Evolutionary conservation across 345 rosid species (phyloP), one percentile per base, ranked within the genome.

Genomic region (Citrus hindsii): DNA sequence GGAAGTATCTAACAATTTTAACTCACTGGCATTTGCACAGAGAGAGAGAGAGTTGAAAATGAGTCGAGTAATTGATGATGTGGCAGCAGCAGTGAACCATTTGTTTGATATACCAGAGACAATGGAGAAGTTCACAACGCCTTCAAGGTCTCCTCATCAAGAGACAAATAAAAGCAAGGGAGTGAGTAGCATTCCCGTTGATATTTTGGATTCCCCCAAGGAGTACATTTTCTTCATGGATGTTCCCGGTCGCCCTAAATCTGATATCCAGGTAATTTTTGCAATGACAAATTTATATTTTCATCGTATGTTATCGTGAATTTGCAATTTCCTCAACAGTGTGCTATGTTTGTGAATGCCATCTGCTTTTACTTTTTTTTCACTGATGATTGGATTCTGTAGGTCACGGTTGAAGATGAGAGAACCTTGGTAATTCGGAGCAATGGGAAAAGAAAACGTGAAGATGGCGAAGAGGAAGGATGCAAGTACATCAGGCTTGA

Each of bases 401-500:
- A 91, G 96, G 91, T 90, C 4, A 88, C 80, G 1, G 89, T 92
- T 24, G 97, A 92, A 74, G 89, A 88, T 32, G 96, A 89, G 85
- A 89, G 83, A 25, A 87, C 78, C 0, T 71, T 94, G 77, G 92
- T 91, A 80, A 87, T 92, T 19, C 87, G 86, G 77, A 88, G 91
- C 28, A 85, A 83, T 38, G 92, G 96, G 76, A 90, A 91, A 85
- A 87, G 96, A 81, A 94, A 92, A 73, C 86, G 96, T 4, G 92
- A 85, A 19, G 96, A 85, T 12, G 76, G 76, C 0, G 95, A 86
- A 48, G 93, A 89, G 12, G 89, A 89, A 84, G 86, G 91, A 0
- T 83, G 89, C 79, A 90, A 82, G 76, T 94, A 87, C 79, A 79
- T 87, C 6, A 88, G 89, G 80, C 87, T 90, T 0, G 95, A 90